Evolutionary conservation across 441 rosid species (phyloP).

Genomic region (Populus tomentosa): DNA sequence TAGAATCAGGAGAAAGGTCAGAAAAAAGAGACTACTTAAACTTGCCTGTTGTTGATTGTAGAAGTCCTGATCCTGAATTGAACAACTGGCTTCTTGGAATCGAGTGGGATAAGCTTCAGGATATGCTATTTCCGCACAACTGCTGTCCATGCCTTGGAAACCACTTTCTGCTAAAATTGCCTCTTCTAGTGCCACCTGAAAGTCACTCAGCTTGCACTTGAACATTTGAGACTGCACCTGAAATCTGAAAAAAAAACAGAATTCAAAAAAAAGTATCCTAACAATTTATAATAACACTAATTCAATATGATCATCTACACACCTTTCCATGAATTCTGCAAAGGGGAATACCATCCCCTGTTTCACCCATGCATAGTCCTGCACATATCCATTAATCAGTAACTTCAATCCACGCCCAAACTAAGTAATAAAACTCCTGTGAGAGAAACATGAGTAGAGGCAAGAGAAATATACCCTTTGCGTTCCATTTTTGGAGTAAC

Average conservation of each 20-base stretch:
- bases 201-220: slow-evolving; percentile 74
- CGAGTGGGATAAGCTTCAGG: slow-evolving; percentile 37
- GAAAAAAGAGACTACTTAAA: slow-evolving; percentile 12
- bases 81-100: slow-evolving; percentile 26
- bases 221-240: slow-evolving; percentile 69
- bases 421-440: slow-evolving; percentile 10
- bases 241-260: slow-evolving; percentile 48
- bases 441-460: slow-evolving; percentile 12
- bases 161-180: slow-evolving; percentile 78
- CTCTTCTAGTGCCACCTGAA: slow-evolving; percentile 80
- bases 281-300: neutral
- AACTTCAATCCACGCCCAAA: neutral
- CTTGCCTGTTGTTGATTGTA: slow-evolving; percentile 40
- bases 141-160: slow-evolving; percentile 27
- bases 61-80: slow-evolving; percentile 40
- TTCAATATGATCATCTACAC: slow-evolving; percentile 17
- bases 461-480: slow-evolving; percentile 57
- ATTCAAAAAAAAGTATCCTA: slow-evolving; percentile 10
- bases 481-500: slow-evolving; percentile 79
- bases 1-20: neutral
- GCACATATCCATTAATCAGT: slow-evolving; percentile 19
- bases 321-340: slow-evolving; percentile 74
- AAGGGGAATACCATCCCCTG: slow-evolving; percentile 92
- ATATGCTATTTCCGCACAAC: slow-evolving; percentile 30
- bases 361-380: slow-evolving; percentile 96